These are phyloP conservation scores for Pilatotrama ljubarskyi DNA, from an alignment of 768 basidiomycete genomes.

Conservation along the genomic window DNA sequence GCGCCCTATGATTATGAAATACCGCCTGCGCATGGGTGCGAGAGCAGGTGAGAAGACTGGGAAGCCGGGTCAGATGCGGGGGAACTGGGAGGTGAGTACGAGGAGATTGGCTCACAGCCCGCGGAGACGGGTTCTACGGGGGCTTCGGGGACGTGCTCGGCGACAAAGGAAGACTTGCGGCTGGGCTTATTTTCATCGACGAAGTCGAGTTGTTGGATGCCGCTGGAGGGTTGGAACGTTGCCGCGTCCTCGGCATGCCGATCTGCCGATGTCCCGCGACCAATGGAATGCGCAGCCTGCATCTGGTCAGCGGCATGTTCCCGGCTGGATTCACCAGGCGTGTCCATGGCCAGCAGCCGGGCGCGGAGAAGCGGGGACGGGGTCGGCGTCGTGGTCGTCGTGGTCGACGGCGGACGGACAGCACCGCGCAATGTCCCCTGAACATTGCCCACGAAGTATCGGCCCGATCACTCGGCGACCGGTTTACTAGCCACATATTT, in stretches of 20 bases:
- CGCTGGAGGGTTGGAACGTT: slow-evolving; percentile 12
- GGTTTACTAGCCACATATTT: background rate
- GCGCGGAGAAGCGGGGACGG: background rate
- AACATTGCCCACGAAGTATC: background rate
- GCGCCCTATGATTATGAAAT: slow-evolving; percentile 35
- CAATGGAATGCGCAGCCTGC: slow-evolving; percentile 13
- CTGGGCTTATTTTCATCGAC: slow-evolving; percentile 8
- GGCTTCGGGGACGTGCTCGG: background rate
- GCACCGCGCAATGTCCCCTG: background rate
- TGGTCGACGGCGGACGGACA: slow-evolving; percentile 8
- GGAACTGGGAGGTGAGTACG: background rate
- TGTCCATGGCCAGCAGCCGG: slow-evolving; percentile 3
- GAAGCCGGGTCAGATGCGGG: background rate
- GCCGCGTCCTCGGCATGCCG: slow-evolving; percentile 19
- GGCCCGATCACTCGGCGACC: slow-evolving; percentile 6
- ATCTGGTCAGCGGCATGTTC: slow-evolving; percentile 13
- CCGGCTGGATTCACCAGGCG: slow-evolving; percentile 15
- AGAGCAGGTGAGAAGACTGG: slow-evolving; percentile 30
- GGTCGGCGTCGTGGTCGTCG: slow-evolving; percentile 11
- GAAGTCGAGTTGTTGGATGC: slow-evolving; percentile 14
- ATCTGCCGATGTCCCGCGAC: slow-evolving; percentile 18
- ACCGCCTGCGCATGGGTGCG: slow-evolving; percentile 27
- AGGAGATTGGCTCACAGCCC: slow-evolving; percentile 6
- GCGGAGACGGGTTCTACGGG: background rate
- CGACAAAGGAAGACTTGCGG: slow-evolving; percentile 18